A percentile compares a stretch with the other conserved stretches of the same genome.
phyloP scores from a whole-genome alignment of 345 rosid genomes.

The Eucalyptus fibrosa region DNA sequence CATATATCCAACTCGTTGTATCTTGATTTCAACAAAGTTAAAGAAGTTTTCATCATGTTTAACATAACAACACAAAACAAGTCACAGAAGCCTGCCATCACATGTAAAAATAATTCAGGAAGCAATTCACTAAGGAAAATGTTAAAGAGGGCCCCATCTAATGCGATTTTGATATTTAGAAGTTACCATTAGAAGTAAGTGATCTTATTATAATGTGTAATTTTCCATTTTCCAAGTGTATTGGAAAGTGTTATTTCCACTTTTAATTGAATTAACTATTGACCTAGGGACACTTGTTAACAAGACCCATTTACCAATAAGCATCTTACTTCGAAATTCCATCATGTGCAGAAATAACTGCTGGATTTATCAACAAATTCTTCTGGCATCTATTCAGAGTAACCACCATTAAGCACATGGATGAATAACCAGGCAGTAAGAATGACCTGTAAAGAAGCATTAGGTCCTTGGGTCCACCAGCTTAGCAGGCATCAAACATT shows the following conservation, averaged over 20 bases:
- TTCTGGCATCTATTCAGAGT: not conserved
- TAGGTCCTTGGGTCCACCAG: slow-evolving; percentile 99
- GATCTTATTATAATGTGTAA: not conserved
- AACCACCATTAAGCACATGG: not conserved
- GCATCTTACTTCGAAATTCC: not conserved
- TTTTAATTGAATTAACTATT: not conserved
- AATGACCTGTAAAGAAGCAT: slow-evolving; percentile 81
- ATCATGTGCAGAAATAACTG: not conserved
- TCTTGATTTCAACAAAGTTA: not conserved
- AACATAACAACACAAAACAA: not conserved
- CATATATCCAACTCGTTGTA: not conserved
- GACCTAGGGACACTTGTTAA: not conserved
- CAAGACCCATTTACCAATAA: not conserved
- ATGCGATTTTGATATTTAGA: not conserved
- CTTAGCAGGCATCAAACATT: slow-evolving; percentile 96
- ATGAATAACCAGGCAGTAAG: not conserved
- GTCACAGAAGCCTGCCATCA: not conserved
- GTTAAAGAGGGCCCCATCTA: not conserved
- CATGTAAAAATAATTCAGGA: not conserved
- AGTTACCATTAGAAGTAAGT: not conserved
- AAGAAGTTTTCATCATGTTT: not conserved
- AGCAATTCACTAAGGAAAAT: not conserved
- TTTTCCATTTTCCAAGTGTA: not conserved
- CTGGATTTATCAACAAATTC: not conserved
- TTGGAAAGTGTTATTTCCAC: not conserved